Evolutionary conservation across 306 rosid species (phyloP), one percentile per base, ranked within the genome.

Genomic region (Prosopis cineraria): DNA sequence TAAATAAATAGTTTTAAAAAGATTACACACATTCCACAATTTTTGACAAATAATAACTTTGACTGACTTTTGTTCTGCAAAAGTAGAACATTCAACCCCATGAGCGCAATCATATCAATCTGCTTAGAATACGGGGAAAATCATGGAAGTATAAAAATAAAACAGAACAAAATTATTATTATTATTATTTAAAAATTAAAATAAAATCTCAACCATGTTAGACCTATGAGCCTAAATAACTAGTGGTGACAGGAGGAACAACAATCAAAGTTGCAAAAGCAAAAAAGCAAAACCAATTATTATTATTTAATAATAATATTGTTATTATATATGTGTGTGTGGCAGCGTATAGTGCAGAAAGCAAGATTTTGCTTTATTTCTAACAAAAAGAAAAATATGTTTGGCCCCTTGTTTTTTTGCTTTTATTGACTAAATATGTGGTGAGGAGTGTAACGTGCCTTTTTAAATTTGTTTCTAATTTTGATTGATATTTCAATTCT

Each of bases 11-110:
- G 29, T 11, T 12, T 22, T 67, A 7, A 22, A 67, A 39, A 67
- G 52, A 67, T 67, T 55, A 52, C 62, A 79, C 82, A 85, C 83
- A 79, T 79, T 85, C 82, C 80, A 76, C 78, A 73, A 68, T 72
- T 82, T 79, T 85, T 85, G 89, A 85, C 86, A 85, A 79, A 85
- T 82, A 52, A 82, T 85, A 73, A 76, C 83, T 79, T 85, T 82
- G 89, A 85, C 87, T 73, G 81, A 55, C 86, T 85, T 85, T 85
- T 85, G 84, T 80, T 82, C 75, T 33, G 78, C 33, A 79, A 85
- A 85, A 82, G 84, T 73, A 73, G 58, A 82, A 80, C 84, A 85
- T 76, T 62, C 78, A 76, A 85, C 34, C 82, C 79, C 86, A 79
- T 76, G 84, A 72, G 80, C 5, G 82, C 80, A 85, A 85, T 85